Conservation (phyloP, 1,139 yeast genomes). For the Yamadazyma pseudoaaseri region DNA sequence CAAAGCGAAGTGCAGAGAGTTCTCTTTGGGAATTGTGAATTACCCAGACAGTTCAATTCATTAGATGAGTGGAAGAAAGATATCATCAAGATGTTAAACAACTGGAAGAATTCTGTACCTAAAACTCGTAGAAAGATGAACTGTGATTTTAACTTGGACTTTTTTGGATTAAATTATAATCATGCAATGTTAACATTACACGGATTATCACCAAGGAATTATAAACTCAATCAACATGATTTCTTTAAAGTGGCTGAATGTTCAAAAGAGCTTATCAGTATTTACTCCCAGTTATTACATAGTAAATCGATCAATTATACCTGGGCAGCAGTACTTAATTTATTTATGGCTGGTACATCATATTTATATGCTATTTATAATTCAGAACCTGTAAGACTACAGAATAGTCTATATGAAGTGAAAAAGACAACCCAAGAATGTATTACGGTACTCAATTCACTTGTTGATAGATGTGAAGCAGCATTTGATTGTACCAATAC, state of each 20-base stretch:
- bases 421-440: slow-evolving; percentile 58
- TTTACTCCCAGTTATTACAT: slow-evolving; percentile 57
- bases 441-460: slow-evolving; percentile 56
- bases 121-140: slow-evolving; percentile 60
- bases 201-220: slow-evolving; percentile 74
- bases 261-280: slow-evolving; percentile 62
- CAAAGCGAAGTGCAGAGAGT: slow-evolving; percentile 79
- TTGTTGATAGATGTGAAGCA: slow-evolving; percentile 74
- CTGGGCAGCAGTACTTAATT: slow-evolving; percentile 90
- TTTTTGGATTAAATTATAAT: slow-evolving; percentile 71
- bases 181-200: slow-evolving; percentile 72
- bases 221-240: slow-evolving; percentile 52
- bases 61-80: slow-evolving; percentile 60
- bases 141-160: slow-evolving; percentile 69
- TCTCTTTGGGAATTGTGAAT: slow-evolving; percentile 64
- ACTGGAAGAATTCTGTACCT: slow-evolving; percentile 63
- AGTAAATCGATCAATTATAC: slow-evolving; percentile 73
- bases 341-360: slow-evolving; percentile 87
- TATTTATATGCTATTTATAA: slow-evolving; percentile 75
- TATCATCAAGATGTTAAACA: slow-evolving; percentile 50
- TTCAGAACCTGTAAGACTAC: slow-evolving; percentile 51
- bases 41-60: slow-evolving; percentile 62
- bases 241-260: slow-evolving; percentile 59
- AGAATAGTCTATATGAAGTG: slow-evolving; percentile 50
- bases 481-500: slow-evolving; percentile 71